These are phyloP conservation scores for Fomitopsis serialis DNA, from an alignment of 768 basidiomycete species.

Conservation along the genomic window DNA sequence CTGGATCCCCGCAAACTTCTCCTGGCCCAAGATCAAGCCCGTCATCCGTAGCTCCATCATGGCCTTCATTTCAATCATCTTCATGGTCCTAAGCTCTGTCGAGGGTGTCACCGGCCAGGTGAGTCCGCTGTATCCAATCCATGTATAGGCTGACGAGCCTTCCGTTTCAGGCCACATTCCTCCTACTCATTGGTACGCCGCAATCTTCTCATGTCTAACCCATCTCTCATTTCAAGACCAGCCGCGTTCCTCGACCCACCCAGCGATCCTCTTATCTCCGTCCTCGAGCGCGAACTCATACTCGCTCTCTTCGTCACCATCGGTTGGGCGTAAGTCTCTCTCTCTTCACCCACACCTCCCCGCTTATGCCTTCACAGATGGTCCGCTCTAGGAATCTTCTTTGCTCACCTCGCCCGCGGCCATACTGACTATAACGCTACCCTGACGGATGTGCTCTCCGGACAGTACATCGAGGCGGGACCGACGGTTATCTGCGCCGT, in stretches of 20 bases:
- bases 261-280: slow-evolving; percentile 57
- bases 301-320: slow-evolving; percentile 46
- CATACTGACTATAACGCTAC: slow-evolving; percentile 35
- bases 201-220: not conserved
- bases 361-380: slow-evolving; percentile 38
- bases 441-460: slow-evolving; percentile 37
- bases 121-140: slow-evolving; percentile 1
- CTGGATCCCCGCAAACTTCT: slow-evolving; percentile 58
- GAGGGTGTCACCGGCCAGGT: slow-evolving; percentile 55
- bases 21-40: slow-evolving; percentile 58
- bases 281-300: no score
- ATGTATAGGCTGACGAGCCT: no score
- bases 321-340: slow-evolving; percentile 49
- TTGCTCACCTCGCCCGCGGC: slow-evolving; percentile 52
- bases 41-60: slow-evolving; percentile 56
- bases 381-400: slow-evolving; percentile 57
- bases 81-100: slow-evolving; percentile 37
- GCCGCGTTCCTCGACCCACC: slow-evolving; percentile 66
- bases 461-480: slow-evolving; percentile 51
- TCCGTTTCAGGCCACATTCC: slow-evolving; percentile 43
- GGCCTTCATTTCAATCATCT: no score
- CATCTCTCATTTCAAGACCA: no score
- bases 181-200: slow-evolving; percentile 57
- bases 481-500: slow-evolving; percentile 55
- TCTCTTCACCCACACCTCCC: not conserved